A percentile compares a stretch with the other conserved stretches of the same genome.
Evolutionary conservation across 2,329 filamentous ascomycete species (phyloP).

Genomic region (Penicillium sp.): DNA sequence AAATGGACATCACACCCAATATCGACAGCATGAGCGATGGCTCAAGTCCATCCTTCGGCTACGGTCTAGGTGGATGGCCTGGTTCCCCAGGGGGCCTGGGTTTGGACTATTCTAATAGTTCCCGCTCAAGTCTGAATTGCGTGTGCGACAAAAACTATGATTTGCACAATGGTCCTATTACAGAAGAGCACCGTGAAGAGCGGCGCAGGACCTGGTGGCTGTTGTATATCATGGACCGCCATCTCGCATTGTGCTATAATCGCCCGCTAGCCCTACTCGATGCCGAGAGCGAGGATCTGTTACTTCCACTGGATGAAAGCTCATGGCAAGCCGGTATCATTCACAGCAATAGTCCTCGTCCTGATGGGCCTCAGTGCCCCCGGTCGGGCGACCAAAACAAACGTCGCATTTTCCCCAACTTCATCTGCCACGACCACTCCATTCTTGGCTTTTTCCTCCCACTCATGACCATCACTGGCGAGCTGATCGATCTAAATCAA

Average conservation of each 20-base stretch:
- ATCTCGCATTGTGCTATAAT: conserved; percentile 89
- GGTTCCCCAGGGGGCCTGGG: conserved; percentile 54
- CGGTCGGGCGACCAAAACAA: conserved; percentile 39
- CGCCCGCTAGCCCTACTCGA: conserved; percentile 83
- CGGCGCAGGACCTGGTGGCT: conserved; percentile 91
- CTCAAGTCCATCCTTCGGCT: conserved; percentile 36
- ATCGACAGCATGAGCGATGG: conserved; percentile 32
- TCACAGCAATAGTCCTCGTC: conserved; percentile 52
- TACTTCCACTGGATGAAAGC: conserved; percentile 83
- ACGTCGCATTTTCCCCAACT: conserved; percentile 69
- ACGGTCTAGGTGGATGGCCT: conserved; percentile 33
- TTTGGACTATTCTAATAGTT: conserved; percentile 44
- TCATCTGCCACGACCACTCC: conserved; percentile 81
- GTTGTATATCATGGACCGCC: conserved; percentile 84
- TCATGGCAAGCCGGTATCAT: conserved; percentile 85
- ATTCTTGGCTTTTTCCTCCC: conserved; percentile 92
- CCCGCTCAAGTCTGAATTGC: conserved; percentile 37
- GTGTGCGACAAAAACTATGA: conserved; percentile 34
- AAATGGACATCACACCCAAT: conserved; percentile 55
- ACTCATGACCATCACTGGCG: conserved; percentile 90
- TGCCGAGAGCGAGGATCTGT: conserved; percentile 77
- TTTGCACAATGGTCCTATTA: conserved; percentile 33
- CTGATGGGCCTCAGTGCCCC: conserved; percentile 38
- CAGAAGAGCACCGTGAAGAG: conserved; percentile 86
- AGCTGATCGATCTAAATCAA: conserved; percentile 87